A percentile compares a stretch with the other conserved stretches of the same genome.
Conservation (phyloP, 768 basidiomycete genomes). For the Russula compacta region DNA sequence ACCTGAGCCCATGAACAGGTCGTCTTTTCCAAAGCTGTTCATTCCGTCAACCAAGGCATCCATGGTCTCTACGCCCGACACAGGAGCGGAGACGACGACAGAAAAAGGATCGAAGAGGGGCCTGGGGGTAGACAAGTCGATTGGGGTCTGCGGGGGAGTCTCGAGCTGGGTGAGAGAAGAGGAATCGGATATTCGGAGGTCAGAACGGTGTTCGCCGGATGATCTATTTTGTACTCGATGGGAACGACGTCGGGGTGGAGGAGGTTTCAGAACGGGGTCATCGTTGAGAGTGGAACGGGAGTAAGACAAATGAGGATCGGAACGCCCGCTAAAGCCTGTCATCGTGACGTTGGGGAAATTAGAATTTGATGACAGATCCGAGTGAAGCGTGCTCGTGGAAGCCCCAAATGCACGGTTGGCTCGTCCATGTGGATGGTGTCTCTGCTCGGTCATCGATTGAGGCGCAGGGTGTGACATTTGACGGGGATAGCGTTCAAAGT, state of each 20-base stretch:
- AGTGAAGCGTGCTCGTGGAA: slow-evolving; percentile 6
- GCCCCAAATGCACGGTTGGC: neutral
- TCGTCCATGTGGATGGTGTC: neutral
- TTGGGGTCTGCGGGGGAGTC: slow-evolving; percentile 64
- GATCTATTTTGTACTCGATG: slow-evolving; percentile 9
- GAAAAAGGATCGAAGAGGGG: slow-evolving; percentile 29
- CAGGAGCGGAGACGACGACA: slow-evolving; percentile 66
- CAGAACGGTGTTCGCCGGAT: slow-evolving; percentile 4
- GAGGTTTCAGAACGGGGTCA: slow-evolving; percentile 9
- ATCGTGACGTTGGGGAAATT: slow-evolving; percentile 6
- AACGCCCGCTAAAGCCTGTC: neutral
- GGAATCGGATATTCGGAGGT: slow-evolving; percentile 52
- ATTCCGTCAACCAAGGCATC: slow-evolving; percentile 85
- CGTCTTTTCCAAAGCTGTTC: slow-evolving; percentile 59
- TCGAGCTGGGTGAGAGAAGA: slow-evolving; percentile 57
- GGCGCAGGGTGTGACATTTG: slow-evolving; percentile 34
- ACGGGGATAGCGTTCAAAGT: slow-evolving; percentile 38
- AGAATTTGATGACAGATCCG: slow-evolving; percentile 16
- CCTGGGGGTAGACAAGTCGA: slow-evolving; percentile 34
- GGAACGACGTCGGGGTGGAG: slow-evolving; percentile 11
- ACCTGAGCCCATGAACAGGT: slow-evolving; percentile 35
- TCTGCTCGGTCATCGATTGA: neutral
- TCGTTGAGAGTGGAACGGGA: neutral
- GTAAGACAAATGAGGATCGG: slow-evolving; percentile 2
- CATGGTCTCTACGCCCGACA: slow-evolving; percentile 76